phyloP scores from a whole-genome alignment of 192 early-diverging fungal genomes.

The Backusella parvicylindrica region DNA sequence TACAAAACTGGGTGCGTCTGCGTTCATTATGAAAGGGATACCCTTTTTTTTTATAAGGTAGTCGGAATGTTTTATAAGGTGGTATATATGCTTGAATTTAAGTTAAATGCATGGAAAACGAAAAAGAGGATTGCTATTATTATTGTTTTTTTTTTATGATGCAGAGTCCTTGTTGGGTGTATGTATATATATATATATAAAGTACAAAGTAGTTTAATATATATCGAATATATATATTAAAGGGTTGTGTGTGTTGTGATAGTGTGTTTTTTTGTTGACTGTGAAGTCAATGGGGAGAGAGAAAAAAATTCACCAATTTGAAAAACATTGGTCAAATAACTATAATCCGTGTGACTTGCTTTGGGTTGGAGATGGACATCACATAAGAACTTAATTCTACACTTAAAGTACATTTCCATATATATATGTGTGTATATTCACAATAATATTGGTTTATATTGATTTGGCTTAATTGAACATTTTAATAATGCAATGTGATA shows the following conservation, averaged over 20 bases:
- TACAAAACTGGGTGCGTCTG: slow-evolving; percentile 30
- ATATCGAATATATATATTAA: not conserved
- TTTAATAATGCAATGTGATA: too few relatives aligned
- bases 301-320: not conserved
- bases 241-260: not conserved
- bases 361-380: not conserved
- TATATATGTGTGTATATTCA: too few relatives aligned
- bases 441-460: not conserved
- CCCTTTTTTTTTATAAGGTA: not conserved
- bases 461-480: not conserved
- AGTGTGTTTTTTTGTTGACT: not conserved
- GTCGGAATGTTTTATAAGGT: not conserved
- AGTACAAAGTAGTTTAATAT: not conserved
- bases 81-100: not conserved
- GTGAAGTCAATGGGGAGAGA: not conserved
- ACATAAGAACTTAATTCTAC: too few relatives aligned
- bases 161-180: not conserved
- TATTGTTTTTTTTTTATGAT: not conserved
- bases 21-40: slow-evolving; percentile 22
- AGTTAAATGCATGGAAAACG: not conserved
- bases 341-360: not conserved
- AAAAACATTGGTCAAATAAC: not conserved
- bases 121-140: not conserved
- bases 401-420: too few relatives aligned
- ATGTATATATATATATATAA: not conserved